These are phyloP conservation scores for Coemansia sp. DNA, from an alignment of 192 early-diverging fungal species.

Conservation along the genomic window DNA sequence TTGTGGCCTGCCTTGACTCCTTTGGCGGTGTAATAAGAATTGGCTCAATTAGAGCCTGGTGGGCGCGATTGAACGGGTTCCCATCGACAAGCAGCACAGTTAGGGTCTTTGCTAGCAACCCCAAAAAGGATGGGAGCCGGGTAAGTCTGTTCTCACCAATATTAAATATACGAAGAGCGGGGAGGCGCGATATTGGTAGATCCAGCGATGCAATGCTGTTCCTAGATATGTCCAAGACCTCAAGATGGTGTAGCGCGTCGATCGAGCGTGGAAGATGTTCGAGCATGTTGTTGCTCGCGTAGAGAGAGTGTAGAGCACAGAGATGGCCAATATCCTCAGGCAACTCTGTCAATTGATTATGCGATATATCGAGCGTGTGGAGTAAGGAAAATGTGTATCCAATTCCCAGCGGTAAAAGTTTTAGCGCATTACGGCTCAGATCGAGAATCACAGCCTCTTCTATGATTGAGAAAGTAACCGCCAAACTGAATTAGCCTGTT, in stretches of 20 bases:
- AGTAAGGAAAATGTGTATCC: constrained; percentile 32
- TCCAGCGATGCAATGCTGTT: constrained; percentile 39
- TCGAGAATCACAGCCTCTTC: constrained; percentile 26
- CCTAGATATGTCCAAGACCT: constrained; percentile 43
- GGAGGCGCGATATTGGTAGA: constrained; percentile 28
- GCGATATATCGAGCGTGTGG: constrained; percentile 37
- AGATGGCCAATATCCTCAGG: constrained; percentile 45
- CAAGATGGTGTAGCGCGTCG: constrained; percentile 37
- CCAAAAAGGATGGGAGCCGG: constrained; percentile 34
- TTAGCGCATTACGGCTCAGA: constrained; percentile 38
- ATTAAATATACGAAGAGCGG: constrained; percentile 42
- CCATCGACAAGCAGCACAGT: constrained; percentile 41
- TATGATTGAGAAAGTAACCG: constrained; percentile 10
- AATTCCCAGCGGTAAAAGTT: constrained; percentile 36
- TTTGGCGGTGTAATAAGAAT: constrained; percentile 26
- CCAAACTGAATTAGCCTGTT: background rate
- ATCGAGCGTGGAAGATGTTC: constrained; percentile 31
- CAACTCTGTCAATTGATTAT: constrained; percentile 37
- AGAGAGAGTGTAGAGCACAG: constrained; percentile 38
- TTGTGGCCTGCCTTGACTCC: constrained; percentile 20
- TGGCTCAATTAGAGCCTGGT: constrained; percentile 34
- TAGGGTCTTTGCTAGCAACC: constrained; percentile 40
- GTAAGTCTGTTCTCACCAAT: constrained; percentile 47
- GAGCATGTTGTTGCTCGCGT: constrained; percentile 42
- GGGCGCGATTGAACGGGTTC: constrained; percentile 43